These are phyloP conservation scores for Coemansia interrupta DNA, from an alignment of 192 early-diverging fungal species.

Conservation along the genomic window DNA sequence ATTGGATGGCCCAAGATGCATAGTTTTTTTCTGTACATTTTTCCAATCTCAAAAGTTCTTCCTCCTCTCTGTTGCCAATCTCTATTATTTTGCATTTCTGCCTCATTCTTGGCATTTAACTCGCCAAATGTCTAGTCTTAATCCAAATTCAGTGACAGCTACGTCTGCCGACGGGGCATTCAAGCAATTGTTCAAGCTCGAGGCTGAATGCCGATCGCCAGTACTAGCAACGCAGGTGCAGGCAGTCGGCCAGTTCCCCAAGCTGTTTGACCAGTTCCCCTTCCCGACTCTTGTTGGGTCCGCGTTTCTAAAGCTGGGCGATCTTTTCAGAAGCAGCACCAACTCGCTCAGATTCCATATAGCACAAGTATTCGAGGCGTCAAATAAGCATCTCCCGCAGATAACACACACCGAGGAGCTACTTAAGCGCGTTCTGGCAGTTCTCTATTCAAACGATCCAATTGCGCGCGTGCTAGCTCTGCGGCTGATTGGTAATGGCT, in stretches of 20 bases:
- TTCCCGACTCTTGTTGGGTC: constrained; percentile 53
- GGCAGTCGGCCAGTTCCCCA: constrained; percentile 51
- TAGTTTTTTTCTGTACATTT: too few species aligned
- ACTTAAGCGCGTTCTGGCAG: constrained; percentile 46
- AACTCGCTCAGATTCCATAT: constrained; percentile 53
- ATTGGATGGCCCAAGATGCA: too few species aligned
- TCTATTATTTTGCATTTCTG: too few species aligned
- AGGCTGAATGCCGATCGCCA: constrained; percentile 44
- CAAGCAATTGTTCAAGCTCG: constrained; percentile 51
- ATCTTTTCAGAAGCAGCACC: constrained; percentile 46
- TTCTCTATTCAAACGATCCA: constrained; percentile 53
- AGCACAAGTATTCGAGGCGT: constrained; percentile 43
- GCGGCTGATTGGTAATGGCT: constrained; percentile 48
- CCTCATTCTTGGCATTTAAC: too few species aligned
- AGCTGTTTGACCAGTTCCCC: constrained; percentile 53
- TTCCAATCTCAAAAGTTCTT: too few species aligned
- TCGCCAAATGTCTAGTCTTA: constrained; percentile 12
- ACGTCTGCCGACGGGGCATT: constrained; percentile 52
- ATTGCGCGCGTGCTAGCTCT: constrained; percentile 51
- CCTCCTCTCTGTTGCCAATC: too few species aligned
- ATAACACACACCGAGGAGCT: constrained; percentile 48
- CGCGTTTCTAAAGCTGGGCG: constrained; percentile 54
- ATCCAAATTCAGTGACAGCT: constrained; percentile 11
- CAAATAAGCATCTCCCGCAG: constrained; percentile 40
- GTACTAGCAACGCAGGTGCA: constrained; percentile 40